Base-by-base conservation (phyloP, 2,329 filamentous ascomycete genomes). In the Cercospora beticola region DNA sequence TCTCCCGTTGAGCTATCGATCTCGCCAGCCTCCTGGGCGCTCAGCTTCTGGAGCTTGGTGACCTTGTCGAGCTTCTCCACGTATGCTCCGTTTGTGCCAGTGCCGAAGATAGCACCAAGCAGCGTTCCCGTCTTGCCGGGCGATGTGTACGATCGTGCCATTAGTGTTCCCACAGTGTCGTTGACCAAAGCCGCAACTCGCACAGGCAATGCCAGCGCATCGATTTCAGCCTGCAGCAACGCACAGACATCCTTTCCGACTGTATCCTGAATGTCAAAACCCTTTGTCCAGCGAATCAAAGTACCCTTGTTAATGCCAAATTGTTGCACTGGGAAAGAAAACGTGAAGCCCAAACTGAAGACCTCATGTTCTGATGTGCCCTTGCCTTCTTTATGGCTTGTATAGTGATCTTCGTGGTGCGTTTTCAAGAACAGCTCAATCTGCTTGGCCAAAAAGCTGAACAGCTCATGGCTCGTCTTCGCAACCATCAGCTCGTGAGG, bases 231-330 rank as follows among this genome's bases (percentile, higher is more conserved):
- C 82, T 99, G 95, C 40, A 99, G 86, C 71, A 99, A 83, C 52
- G 89, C 90, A 80, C 95, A 99, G 33, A 99, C 94, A 79, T 99
- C 95, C 81, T 97, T 91, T 75, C 94, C 95, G 68, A 99, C 82
- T 0, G 94, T 92, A 78, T 98, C 95, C n/a, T 89, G 87, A 73
- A 99, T 98, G 78, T 98, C 93, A 79, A 97, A 99, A 63, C 95
- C 95, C 84, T 99, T 99, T 67, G 95, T 99, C 95, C 95, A 99
- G 74, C 95, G 89, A 81, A 97, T 95, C 65, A 99, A 86, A 67
- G 90, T 91, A 70, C 95, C 95, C 82, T 93, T 94, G 86, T 98
- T 98, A 79, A 99, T 97, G 46, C 93, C 94, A 67, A 92, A 86
- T 80, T 99, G 95, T 79, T 96, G 89, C 46, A 98, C 94, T 2